phyloP scores from a whole-genome alignment of 1,284 basidiomycete species.

The Sphagnurus paluster region DNA sequence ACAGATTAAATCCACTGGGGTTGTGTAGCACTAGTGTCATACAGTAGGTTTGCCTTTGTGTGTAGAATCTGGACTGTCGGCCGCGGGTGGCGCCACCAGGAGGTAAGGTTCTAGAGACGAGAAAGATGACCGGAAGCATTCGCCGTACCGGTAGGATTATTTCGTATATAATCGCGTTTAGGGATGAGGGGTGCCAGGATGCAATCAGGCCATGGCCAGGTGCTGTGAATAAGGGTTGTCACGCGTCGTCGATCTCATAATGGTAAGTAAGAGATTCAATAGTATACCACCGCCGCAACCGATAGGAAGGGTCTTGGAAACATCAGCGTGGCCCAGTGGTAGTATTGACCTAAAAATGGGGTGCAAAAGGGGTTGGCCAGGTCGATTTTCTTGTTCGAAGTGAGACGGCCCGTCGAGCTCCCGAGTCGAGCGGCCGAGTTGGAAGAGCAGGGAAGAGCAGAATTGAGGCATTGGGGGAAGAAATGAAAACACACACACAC shows the following conservation, averaged over 20 bases:
- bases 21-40: too few relatives aligned
- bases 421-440: too few relatives aligned
- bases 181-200: too few relatives aligned
- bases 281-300: not conserved
- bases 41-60: not conserved
- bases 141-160: too few relatives aligned
- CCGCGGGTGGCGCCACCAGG: conserved; percentile 11
- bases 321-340: not conserved
- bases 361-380: not conserved
- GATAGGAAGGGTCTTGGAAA: not conserved
- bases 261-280: not conserved
- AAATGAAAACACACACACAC: too few relatives aligned
- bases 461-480: not conserved
- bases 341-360: not conserved
- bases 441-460: too few relatives aligned
- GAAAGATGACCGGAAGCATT: not conserved
- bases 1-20: not conserved
- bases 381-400: not conserved
- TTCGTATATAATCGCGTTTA: conserved; percentile 7
- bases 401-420: too few relatives aligned
- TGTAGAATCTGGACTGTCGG: conserved; percentile 1
- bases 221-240: conserved; percentile 1
- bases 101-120: not conserved
- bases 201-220: too few relatives aligned
- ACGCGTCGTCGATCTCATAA: conserved; percentile 4